Evolutionary conservation across 176 grass and related monocot genomes (phyloP).

Genomic region (Oryza rufipogon): DNA sequence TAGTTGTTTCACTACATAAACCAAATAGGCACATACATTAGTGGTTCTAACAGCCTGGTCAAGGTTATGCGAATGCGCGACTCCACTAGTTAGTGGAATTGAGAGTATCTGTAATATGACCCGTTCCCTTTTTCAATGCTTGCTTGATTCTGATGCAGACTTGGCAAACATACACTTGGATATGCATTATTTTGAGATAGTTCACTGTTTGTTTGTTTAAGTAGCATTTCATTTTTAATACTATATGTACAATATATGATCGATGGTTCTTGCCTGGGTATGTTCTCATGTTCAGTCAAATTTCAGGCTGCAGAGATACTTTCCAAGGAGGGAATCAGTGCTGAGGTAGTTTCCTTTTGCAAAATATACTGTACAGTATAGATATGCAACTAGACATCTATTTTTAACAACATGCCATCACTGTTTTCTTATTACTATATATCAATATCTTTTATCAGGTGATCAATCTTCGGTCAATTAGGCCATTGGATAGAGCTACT

Average conservation of each 20-base stretch:
- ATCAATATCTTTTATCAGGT: slow-evolving; percentile 58
- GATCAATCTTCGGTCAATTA: slow-evolving; percentile 94
- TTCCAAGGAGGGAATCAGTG: slow-evolving; percentile 93
- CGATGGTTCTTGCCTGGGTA: background rate
- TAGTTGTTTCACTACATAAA: too few relatives aligned
- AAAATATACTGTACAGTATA: slow-evolving; percentile 13
- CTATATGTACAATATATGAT: background rate
- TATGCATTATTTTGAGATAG: background rate
- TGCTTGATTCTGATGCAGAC: background rate
- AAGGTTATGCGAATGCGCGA: too few relatives aligned
- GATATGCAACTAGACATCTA: background rate
- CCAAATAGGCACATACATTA: too few relatives aligned
- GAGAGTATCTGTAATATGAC: background rate
- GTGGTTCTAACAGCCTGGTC: too few relatives aligned
- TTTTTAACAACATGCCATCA: background rate
- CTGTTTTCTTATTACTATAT: slow-evolving; percentile 17
- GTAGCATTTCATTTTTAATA: background rate
- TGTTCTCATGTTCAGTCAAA: slow-evolving; percentile 28
- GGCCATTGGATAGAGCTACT: slow-evolving; percentile 85
- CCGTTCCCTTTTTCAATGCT: too few relatives aligned
- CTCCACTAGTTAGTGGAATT: background rate
- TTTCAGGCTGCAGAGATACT: slow-evolving; percentile 94
- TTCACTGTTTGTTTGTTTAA: background rate
- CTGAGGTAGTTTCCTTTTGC: slow-evolving; percentile 67
- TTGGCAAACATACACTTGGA: background rate